A percentile compares a stretch with the other conserved stretches of the same genome.
phyloP scores from a whole-genome alignment of 768 basidiomycete species.

The Termitomyces bulborhizus region DNA sequence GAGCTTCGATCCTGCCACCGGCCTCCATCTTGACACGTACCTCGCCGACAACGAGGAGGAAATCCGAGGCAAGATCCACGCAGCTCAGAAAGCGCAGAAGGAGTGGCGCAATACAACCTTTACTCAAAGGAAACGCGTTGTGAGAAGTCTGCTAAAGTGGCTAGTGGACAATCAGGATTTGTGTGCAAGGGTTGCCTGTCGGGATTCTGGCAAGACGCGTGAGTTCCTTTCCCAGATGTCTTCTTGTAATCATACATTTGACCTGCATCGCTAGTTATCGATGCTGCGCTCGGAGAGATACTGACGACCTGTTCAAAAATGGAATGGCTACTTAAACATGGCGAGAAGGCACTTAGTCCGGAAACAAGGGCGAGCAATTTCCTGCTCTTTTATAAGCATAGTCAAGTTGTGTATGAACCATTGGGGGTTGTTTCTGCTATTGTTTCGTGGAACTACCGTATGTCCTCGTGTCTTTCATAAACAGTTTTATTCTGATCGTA shows the following conservation, averaged over 20 bases:
- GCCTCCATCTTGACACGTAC: slow-evolving; percentile 71
- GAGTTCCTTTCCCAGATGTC: slow-evolving; percentile 22
- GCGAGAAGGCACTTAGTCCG: slow-evolving; percentile 70
- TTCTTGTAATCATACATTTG: background rate
- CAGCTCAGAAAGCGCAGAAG: slow-evolving; percentile 61
- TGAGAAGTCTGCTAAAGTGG: slow-evolving; percentile 89
- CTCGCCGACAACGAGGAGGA: slow-evolving; percentile 79
- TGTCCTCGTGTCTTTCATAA: slow-evolving; percentile 7
- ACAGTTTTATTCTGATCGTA: background rate
- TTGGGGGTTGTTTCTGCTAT: slow-evolving; percentile 89
- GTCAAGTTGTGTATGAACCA: slow-evolving; percentile 82
- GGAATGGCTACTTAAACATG: slow-evolving; percentile 86
- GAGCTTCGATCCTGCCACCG: slow-evolving; percentile 87
- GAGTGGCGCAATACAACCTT: slow-evolving; percentile 76
- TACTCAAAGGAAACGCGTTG: slow-evolving; percentile 70
- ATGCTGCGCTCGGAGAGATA: slow-evolving; percentile 83
- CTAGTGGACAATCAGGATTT: slow-evolving; percentile 84
- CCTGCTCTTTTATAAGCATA: slow-evolving; percentile 70
- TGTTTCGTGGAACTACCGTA: slow-evolving; percentile 95
- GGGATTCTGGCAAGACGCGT: slow-evolving; percentile 96
- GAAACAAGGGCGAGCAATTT: slow-evolving; percentile 63
- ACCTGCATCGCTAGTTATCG: slow-evolving; percentile 56
- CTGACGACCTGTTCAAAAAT: slow-evolving; percentile 92
- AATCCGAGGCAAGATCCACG: slow-evolving; percentile 66
- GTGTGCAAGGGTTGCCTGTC: slow-evolving; percentile 81